Evolutionary conservation across 169 alveolate species (phyloP), one percentile per base, ranked within the genome.

Genomic region (Plasmodium adleri): DNA sequence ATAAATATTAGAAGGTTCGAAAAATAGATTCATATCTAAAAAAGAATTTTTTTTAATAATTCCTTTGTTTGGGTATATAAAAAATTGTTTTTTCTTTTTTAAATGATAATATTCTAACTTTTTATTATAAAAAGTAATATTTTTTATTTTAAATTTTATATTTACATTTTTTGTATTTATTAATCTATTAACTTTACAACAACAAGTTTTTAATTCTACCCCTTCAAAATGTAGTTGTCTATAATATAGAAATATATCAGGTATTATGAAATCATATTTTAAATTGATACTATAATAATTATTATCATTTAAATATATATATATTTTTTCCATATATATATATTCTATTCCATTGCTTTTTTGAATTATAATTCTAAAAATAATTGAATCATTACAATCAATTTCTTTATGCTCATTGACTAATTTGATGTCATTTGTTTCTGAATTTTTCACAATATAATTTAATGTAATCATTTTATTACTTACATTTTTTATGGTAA

Each of bases 71-170:
- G 89, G 89, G 1, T 20, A 22, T 64, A 78, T 66, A 66, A 78
- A 78, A 13, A 78, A 28, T 78, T 78, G 89, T 22, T 28, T 43
- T 60, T 47, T 78, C 67, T 49, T 78, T 49, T 78, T 78, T 52
- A 63, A 64, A 43, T 78, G 89, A 78, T 67, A 20, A 78, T 78
- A 78, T 64, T 78, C 78, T 64, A 78, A 78, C 59, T 78, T 78
- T 78, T 78, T 78, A 78, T 78, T 78, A 45, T 52, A 52, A 66
- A 78, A 78, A 50, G 56, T 78, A 3, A 78, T 78, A 50, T 78
- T 78, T 59, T 78, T 78, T 66, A 78, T 56, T 78, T 78, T 78
- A 66, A 78, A 78, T 64, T 78, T 78, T 6, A 78, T 58, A 64
- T 66, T 13, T 20, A 78, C 78, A 64, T 78, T 66, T 78, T 78